phyloP scores from a whole-genome alignment of 2,329 filamentous ascomycete genomes.

The Sordariomycetes sp. region DNA sequence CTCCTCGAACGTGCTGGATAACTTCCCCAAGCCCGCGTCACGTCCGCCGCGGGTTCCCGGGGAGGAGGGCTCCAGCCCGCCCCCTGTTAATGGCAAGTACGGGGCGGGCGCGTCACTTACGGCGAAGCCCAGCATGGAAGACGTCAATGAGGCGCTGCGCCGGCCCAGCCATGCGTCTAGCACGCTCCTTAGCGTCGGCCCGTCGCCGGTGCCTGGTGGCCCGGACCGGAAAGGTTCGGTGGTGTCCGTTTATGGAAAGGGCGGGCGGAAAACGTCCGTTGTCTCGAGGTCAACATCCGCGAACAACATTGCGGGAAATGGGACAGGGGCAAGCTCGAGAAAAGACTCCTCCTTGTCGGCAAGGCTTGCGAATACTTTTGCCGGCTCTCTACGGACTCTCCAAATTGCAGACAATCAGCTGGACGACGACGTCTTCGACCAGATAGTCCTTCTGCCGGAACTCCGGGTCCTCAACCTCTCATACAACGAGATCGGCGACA shows the following conservation, averaged over 20 bases:
- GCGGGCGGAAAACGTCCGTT: conserved; percentile 75
- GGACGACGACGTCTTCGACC: conserved; percentile 90
- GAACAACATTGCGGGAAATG: conserved; percentile 34
- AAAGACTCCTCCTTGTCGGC: conserved; percentile 87
- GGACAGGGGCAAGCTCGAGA: conserved; percentile 44
- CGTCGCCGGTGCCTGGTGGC: conserved; percentile 52
- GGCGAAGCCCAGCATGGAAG: conserved; percentile 64
- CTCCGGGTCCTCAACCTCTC: conserved; percentile 84
- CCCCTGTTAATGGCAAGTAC: conserved; percentile 24
- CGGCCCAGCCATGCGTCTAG: conserved; percentile 79
- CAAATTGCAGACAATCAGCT: conserved; percentile 90
- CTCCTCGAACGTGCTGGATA: conserved; percentile 85
- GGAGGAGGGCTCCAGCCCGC: conserved; percentile 26
- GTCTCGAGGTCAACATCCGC: conserved; percentile 53
- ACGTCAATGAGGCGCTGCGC: conserved; percentile 53
- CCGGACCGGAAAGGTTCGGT: conserved; percentile 71
- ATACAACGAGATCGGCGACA: conserved; percentile 82
- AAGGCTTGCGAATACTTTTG: conserved; percentile 76
- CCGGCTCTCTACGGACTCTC: conserved; percentile 70
- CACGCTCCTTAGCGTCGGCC: conserved; percentile 63
- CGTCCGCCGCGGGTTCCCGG: conserved; percentile 52
- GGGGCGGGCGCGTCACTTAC: conserved; percentile 30
- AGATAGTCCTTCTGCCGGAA: conserved; percentile 73
- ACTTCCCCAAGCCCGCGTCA: conserved; percentile 78
- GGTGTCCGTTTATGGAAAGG: conserved; percentile 68